Conservation (phyloP, 805 yeast genomes). For the Teunomyces barrocoloradensis region DNA sequence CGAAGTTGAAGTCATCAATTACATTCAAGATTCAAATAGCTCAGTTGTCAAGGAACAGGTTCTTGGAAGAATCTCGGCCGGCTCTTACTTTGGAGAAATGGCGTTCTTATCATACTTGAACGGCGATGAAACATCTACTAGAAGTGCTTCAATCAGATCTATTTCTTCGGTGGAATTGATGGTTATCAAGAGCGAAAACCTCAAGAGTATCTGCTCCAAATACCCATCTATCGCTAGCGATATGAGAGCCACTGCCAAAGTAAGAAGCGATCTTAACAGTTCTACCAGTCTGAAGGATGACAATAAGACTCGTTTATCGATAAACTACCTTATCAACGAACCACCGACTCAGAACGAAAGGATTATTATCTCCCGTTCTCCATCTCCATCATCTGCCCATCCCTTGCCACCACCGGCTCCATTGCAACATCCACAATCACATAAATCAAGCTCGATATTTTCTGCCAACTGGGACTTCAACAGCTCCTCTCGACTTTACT, state of each 20-base stretch:
- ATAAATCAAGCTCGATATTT: slow-evolving; percentile 11
- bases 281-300: slow-evolving; percentile 1
- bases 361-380: neutral
- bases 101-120: slow-evolving; percentile 54
- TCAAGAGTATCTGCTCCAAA: slow-evolving; percentile 52
- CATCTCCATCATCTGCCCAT: slow-evolving; percentile 1
- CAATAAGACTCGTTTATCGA: slow-evolving; percentile 15
- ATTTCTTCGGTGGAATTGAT: slow-evolving; percentile 59
- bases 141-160: slow-evolving; percentile 67
- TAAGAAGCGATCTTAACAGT: slow-evolving; percentile 38
- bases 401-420: slow-evolving; percentile 1
- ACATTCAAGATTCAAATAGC: slow-evolving; percentile 9
- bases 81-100: slow-evolving; percentile 77
- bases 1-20: slow-evolving; percentile 62
- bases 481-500: neutral
- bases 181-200: slow-evolving; percentile 53
- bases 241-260: slow-evolving; percentile 59
- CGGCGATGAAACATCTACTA: slow-evolving; percentile 19
- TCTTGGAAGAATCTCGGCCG: slow-evolving; percentile 58
- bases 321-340: slow-evolving; percentile 18
- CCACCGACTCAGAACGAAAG: neutral
- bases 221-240: slow-evolving; percentile 60
- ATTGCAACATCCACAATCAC: slow-evolving; percentile 12
- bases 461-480: slow-evolving; percentile 20
- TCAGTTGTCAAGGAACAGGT: slow-evolving; percentile 31